Percentiles rank a stretch among this genome's conserved stretches.
Conservation (phyloP, 2,329 filamentous ascomycete species). For the Myriosclerotinia curreyana region DNA sequence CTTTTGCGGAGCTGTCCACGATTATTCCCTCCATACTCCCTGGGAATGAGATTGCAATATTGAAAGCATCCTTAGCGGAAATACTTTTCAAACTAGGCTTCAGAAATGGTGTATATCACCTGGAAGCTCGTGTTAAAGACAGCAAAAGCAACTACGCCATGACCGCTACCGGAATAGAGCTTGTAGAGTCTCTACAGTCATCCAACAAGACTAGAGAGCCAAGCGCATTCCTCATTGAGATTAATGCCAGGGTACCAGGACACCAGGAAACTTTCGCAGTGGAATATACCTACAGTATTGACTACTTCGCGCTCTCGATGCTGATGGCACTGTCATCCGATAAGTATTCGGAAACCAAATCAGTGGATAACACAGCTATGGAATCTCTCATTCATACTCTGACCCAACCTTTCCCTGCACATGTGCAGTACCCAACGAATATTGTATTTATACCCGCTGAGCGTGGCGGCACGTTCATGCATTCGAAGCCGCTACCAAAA, state of each 20-base stretch:
- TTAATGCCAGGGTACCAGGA: conserved; percentile 10
- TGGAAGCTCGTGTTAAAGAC: conserved; percentile 5
- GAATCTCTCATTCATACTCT: too few species aligned
- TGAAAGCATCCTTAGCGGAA: conserved; percentile 2
- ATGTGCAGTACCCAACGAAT: too few species aligned
- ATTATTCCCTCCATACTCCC: not conserved
- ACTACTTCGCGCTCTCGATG: conserved; percentile 9
- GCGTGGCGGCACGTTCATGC: too few species aligned
- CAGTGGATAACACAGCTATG: too few species aligned
- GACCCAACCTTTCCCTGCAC: too few species aligned
- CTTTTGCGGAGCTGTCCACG: not conserved
- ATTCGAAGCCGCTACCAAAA: too few species aligned
- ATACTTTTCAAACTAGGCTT: conserved; percentile 8
- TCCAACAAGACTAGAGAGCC: not conserved
- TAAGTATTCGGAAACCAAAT: too few species aligned
- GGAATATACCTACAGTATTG: conserved; percentile 2
- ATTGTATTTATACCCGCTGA: too few species aligned
- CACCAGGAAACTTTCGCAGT: not conserved
- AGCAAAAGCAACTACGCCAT: not conserved
- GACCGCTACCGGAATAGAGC: not conserved
- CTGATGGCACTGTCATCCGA: too few species aligned
- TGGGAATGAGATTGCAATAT: not conserved
- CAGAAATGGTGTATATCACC: conserved; percentile 9
- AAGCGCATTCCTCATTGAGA: conserved; percentile 11
- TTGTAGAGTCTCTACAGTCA: not conserved